Evolutionary conservation across 352 stramenopile species (phyloP), one percentile per base, ranked within the genome.

Genomic region (Phytophthora capsici): DNA sequence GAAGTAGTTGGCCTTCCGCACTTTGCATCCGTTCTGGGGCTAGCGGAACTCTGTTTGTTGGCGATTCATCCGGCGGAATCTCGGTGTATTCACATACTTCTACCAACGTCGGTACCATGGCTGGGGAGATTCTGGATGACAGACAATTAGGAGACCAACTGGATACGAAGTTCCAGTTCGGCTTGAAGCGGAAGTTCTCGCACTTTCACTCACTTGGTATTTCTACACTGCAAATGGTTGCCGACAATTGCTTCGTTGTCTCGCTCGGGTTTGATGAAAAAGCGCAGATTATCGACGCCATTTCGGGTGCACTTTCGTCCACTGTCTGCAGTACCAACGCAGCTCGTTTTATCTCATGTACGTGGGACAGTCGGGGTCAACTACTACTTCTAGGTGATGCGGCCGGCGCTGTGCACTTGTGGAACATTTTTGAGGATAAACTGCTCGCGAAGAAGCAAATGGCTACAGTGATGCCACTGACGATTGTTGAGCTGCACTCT

Each of bases 211-310:
- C 75, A 7, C 80, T 92, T 9, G 80, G 85, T 3, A 73, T 94
- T 34, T 71, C 78, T 1, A 69, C 73, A 20, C 61, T 92, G 16
- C 61, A 83, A 46, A 57, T 90, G 25, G 63, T 94, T 13, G 77
- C 77, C 7, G 82, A 89, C 49, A 84, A 83, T 59, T 91, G 80
- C 32, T 83, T 93, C 41, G 71, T 94, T 9, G 81, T 93, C 8
- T 91, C 86, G 1, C 73, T 94, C 13, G 81, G 78, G 6, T 94
- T 87, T 50, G 86, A 94, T 38, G 75, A 91, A 17, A 91, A 89
- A 25, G 82, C 82, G 1, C 82, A 90, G 37, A 38, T 94, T 14
- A 74, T 91, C 12, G 84, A 94, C 51, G 78, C 82, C 6, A 89
- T 87, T 50, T 87, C 79, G 1, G 82, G 83, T 1, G 60, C 58